Evolutionary conservation across 768 basidiomycete genomes (phyloP).

Genomic region (Boletus insuetus): DNA sequence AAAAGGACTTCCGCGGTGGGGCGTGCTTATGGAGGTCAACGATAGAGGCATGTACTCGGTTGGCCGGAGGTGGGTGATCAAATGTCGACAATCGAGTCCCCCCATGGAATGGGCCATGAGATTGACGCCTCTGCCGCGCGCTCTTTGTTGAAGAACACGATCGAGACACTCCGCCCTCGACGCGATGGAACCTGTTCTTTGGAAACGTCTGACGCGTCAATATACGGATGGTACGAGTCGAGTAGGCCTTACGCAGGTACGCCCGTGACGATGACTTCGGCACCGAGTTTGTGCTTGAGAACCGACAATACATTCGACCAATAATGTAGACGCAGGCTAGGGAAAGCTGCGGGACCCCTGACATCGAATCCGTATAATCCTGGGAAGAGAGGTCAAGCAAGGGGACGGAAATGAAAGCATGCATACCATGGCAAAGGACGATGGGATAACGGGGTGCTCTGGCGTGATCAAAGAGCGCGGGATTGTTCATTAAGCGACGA

Average conservation of each 20-base stretch:
- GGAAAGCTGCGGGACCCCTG: slow-evolving; percentile 77
- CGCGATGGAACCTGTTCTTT: slow-evolving; percentile 84
- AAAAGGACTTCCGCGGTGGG: slow-evolving; percentile 94
- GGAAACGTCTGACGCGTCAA: background rate
- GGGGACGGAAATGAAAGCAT: background rate
- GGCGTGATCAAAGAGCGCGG: slow-evolving; percentile 73
- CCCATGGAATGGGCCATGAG: slow-evolving; percentile 98
- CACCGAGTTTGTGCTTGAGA: slow-evolving; percentile 76
- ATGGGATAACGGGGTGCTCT: slow-evolving; percentile 85
- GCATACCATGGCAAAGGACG: slow-evolving; percentile 89
- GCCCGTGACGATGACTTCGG: slow-evolving; percentile 93
- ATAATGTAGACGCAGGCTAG: slow-evolving; percentile 85
- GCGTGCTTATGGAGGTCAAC: slow-evolving; percentile 86
- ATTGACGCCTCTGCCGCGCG: slow-evolving; percentile 80
- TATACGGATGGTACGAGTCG: background rate
- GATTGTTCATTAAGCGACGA: slow-evolving; percentile 71
- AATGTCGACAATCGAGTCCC: slow-evolving; percentile 89
- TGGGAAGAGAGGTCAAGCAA: slow-evolving; percentile 26
- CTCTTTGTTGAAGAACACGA: slow-evolving; percentile 60
- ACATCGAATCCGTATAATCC: slow-evolving; percentile 96
- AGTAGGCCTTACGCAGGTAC: slow-evolving; percentile 75
- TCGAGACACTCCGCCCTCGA: slow-evolving; percentile 79
- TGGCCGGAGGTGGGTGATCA: slow-evolving; percentile 85
- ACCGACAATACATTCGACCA: slow-evolving; percentile 88
- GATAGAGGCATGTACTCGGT: slow-evolving; percentile 82